Evolutionary conservation across 2,329 filamentous ascomycete species (phyloP), one percentile per base, ranked within the genome.

Genomic region (Simplicillium sp.): DNA sequence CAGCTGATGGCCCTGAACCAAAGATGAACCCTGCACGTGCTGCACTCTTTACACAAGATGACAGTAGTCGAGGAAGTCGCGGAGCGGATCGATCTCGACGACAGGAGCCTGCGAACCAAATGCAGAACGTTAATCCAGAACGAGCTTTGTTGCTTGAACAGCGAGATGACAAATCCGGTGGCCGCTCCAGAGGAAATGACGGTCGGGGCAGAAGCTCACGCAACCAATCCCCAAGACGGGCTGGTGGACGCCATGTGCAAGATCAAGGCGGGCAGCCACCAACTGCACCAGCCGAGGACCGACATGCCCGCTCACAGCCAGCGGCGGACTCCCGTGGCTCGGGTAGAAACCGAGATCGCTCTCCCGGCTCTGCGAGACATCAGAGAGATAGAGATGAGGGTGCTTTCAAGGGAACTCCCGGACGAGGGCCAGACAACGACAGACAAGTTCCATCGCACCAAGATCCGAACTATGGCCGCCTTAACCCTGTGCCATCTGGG

Each of bases 391-490:
- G 67, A 29, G 68, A 73, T 9, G 42, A 57, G 4, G 47, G 54
- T 11, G 42, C 47, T 52, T 43, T 75, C 63, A 53, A 64, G 56
- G 47, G 60, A 51, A 33, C 62, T 37, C 44, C 51, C 20, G 43
- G 50, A 9, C 56, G 57, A 4, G 64, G 65, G 32, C 54, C 58
- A 2, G 75, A 80, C 25, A 49, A 61, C 3, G 73, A 78, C 36
- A 70, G 46, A 49, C 68, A 15, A 65, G 62, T 41, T 7, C 4
- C 9, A 1, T 12, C 28, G 13, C 70, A 74, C 45, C 71, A 77
- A 47, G 77, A 82, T 54, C 72, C 74, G 13, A 77, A 74, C 42
- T 81, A 81, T 49, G 78, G 78, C 20, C 73, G 78, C 2, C 63
- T 82, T 37, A 80, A 76, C 46, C 61, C 70, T 2, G 67, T 71